Evolutionary conservation across 106 monocot genomes (phyloP).

Genomic region (Acorus calamus): DNA sequence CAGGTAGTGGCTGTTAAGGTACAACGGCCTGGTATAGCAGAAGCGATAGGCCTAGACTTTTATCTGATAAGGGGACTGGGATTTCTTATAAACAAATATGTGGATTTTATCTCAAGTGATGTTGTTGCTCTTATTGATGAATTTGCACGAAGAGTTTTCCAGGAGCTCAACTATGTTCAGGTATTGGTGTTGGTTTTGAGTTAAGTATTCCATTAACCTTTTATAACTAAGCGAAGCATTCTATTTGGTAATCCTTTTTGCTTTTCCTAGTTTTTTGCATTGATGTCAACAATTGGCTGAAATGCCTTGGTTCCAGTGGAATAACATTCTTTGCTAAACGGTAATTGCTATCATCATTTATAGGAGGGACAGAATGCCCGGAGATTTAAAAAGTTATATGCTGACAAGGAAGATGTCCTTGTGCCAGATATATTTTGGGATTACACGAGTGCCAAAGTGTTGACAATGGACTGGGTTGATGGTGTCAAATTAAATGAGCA

Average conservation of each 20-base stretch:
- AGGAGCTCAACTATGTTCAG: slow-evolving; percentile 99
- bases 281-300: too few relatives aligned
- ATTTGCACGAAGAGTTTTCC: slow-evolving; percentile 91
- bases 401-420: slow-evolving; percentile 86
- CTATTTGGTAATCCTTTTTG: background rate
- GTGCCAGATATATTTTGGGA: slow-evolving; percentile 99
- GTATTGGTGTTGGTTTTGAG: slow-evolving; percentile 17
- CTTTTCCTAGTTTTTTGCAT: background rate
- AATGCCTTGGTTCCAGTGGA: background rate
- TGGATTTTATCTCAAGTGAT: slow-evolving; percentile 75
- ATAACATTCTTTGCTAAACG: background rate
- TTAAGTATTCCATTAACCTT: background rate
- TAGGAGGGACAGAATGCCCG: slow-evolving; percentile 98
- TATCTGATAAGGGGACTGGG: slow-evolving; percentile 86
- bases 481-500: slow-evolving; percentile 95
- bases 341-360: slow-evolving; percentile 3
- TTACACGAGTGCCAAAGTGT: slow-evolving; percentile 90
- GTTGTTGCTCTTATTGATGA: slow-evolving; percentile 97
- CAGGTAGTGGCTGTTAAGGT: slow-evolving; percentile 89
- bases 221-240: background rate
- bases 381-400: slow-evolving; percentile 94
- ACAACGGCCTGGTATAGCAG: slow-evolving; percentile 87
- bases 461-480: slow-evolving; percentile 98
- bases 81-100: slow-evolving; percentile 85
- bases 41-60: slow-evolving; percentile 85